Evolutionary conservation across 805 yeast species (phyloP).

Genomic region (Myxozyma monticola): DNA sequence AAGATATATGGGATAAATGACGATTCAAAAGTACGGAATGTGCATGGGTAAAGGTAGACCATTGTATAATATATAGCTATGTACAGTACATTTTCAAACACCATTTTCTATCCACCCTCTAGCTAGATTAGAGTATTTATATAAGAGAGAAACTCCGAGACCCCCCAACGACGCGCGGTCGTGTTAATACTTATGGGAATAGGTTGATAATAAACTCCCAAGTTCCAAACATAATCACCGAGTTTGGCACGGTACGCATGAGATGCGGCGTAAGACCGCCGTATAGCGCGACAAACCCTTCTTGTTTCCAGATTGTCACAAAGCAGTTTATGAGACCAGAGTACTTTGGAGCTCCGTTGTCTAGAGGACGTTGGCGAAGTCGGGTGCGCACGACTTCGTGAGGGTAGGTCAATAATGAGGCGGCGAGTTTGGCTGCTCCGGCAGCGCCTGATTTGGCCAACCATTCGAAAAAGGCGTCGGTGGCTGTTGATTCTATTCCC

Average conservation of each 20-base stretch:
- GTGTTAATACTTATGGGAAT: conserved; percentile 35
- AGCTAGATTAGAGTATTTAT: no score
- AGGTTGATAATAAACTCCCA: conserved; percentile 82
- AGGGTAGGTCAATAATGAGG: conserved; percentile 91
- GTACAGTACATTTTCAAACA: no score
- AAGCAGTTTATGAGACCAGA: conserved; percentile 88
- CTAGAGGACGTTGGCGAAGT: conserved; percentile 87
- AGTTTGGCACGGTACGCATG: conserved; percentile 94
- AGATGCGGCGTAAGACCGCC: conserved; percentile 98
- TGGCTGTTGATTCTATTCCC: conserved; percentile 43
- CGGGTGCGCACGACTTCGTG: conserved; percentile 97
- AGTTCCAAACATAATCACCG: conserved; percentile 98
- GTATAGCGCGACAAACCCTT: conserved; percentile 89
- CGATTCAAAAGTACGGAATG: no score
- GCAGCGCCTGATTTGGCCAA: conserved; percentile 96
- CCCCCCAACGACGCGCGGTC: no score
- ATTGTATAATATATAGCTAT: no score
- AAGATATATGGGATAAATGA: no score
- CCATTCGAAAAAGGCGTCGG: conserved; percentile 82
- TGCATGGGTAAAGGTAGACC: no score
- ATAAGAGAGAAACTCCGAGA: no score
- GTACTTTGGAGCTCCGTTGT: conserved; percentile 79
- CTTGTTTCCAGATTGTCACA: conserved; percentile 80
- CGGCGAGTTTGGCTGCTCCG: conserved; percentile 91
- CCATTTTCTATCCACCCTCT: no score